Evolutionary conservation across 768 basidiomycete species (phyloP).

Genomic region (Lactarius quietus): DNA sequence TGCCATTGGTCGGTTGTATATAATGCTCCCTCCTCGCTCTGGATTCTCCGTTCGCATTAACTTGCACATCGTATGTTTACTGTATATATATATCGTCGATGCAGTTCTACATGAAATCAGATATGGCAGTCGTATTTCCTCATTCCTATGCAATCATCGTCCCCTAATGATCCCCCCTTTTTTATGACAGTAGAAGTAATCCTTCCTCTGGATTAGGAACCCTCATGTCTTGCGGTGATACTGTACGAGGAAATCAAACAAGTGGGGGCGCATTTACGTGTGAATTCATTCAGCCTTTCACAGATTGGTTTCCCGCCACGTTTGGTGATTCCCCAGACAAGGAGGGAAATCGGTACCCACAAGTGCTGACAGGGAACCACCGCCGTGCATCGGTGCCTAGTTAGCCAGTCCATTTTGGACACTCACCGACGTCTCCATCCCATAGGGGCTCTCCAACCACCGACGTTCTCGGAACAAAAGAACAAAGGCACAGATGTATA

Average conservation of each 20-base stretch:
- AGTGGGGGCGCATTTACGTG: conserved; percentile 13
- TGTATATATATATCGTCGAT: conserved; percentile 16
- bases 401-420: conserved; percentile 1
- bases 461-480: conserved; percentile 9
- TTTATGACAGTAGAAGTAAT: not conserved
- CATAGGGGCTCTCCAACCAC: conserved; percentile 1
- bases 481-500: not conserved
- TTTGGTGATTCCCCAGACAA: not conserved
- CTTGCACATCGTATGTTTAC: conserved; percentile 13
- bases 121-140: conserved; percentile 9
- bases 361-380: conserved; percentile 1
- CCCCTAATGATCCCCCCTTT: conserved; percentile 3
- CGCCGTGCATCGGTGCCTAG: conserved; percentile 7
- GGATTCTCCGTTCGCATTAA: conserved; percentile 9
- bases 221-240: not conserved
- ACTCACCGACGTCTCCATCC: not conserved
- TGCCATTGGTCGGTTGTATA: conserved; percentile 19
- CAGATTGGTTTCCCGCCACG: conserved; percentile 2
- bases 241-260: not conserved
- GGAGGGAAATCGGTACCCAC: not conserved
- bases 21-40: conserved; percentile 9
- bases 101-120: conserved; percentile 1
- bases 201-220: not conserved
- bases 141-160: conserved; percentile 1
- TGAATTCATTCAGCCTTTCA: conserved; percentile 2